A percentile compares a stretch with the other conserved stretches of the same genome.
Evolutionary conservation across 768 basidiomycete species (phyloP).

Genomic region (Macrolepiota fuliginosa): DNA sequence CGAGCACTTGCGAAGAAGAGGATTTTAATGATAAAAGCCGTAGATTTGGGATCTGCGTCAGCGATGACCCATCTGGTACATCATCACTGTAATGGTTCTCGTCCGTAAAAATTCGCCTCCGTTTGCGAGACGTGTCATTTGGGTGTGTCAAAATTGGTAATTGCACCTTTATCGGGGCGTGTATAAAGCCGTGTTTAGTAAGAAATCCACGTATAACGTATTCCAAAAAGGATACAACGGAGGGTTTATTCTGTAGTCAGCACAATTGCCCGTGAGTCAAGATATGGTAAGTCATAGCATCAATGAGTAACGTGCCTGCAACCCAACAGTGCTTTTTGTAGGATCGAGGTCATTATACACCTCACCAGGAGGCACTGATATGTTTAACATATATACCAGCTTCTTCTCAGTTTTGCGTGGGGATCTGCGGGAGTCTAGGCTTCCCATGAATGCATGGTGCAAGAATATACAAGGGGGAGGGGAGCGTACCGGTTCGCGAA

Average conservation of each 20-base stretch:
- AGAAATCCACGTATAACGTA: constrained; percentile 63
- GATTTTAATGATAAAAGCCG: neutral
- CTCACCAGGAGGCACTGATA: constrained; percentile 60
- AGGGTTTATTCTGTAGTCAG: constrained; percentile 51
- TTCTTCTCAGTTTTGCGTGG: constrained; percentile 77
- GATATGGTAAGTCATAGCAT: constrained; percentile 11
- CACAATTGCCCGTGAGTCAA: constrained; percentile 8
- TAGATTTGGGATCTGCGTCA: constrained; percentile 1
- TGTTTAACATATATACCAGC: constrained; percentile 80
- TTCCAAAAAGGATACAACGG: constrained; percentile 54
- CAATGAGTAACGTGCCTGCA: constrained; percentile 47
- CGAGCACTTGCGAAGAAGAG: neutral
- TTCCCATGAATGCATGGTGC: constrained; percentile 15
- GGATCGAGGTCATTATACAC: constrained; percentile 84
- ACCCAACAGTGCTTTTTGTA: constrained; percentile 62
- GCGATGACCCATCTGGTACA: constrained; percentile 15
- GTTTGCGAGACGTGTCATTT: constrained; percentile 41
- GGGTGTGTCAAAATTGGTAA: constrained; percentile 12
- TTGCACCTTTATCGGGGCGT: constrained; percentile 9
- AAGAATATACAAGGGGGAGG: neutral
- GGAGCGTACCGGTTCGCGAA: constrained; percentile 40
- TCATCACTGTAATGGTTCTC: constrained; percentile 22
- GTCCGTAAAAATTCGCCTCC: constrained; percentile 34
- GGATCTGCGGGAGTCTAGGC: constrained; percentile 59
- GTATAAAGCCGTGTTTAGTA: constrained; percentile 55